Evolutionary conservation across 2,329 filamentous ascomycete species (phyloP).

Genomic region (Colletotrichum viniferum): DNA sequence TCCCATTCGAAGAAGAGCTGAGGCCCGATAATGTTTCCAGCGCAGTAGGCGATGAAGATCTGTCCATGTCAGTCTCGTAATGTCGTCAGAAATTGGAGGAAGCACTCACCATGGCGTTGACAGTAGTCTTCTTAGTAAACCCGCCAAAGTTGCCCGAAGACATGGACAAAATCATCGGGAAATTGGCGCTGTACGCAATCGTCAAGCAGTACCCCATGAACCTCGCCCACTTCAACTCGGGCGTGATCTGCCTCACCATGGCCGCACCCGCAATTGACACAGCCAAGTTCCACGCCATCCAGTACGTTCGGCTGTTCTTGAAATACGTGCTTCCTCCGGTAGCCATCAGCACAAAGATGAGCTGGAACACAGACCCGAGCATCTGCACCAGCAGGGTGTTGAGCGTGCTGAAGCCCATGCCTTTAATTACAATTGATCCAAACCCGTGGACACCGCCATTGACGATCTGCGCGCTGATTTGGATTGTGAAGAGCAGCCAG

Average conservation of each 20-base stretch:
- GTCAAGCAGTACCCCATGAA: conserved; percentile 33
- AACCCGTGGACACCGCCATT: conserved; percentile 68
- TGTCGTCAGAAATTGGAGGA: background rate
- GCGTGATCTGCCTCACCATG: conserved; percentile 59
- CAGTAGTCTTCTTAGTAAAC: conserved; percentile 68
- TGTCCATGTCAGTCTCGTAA: background rate
- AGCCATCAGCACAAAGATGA: conserved; percentile 47
- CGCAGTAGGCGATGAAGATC: conserved; percentile 3
- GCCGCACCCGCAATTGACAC: conserved; percentile 51
- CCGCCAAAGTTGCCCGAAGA: conserved; percentile 72
- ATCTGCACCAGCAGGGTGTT: conserved; percentile 67
- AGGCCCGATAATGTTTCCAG: conserved; percentile 70
- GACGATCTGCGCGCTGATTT: conserved; percentile 67
- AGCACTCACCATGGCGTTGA: conserved; percentile 46
- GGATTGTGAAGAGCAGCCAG: conserved; percentile 64
- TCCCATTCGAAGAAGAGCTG: conserved; percentile 63
- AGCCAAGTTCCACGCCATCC: conserved; percentile 25
- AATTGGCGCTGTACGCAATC: conserved; percentile 62
- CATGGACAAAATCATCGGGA: conserved; percentile 70
- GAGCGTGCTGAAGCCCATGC: conserved; percentile 64
- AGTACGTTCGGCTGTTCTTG: conserved; percentile 57
- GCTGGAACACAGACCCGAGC: conserved; percentile 59
- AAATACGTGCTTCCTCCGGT: conserved; percentile 64
- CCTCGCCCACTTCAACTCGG: conserved; percentile 35
- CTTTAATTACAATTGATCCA: conserved; percentile 65